phyloP scores from a whole-genome alignment of 495 filamentous ascomycete genomes.

The Cercophora sp. region DNA sequence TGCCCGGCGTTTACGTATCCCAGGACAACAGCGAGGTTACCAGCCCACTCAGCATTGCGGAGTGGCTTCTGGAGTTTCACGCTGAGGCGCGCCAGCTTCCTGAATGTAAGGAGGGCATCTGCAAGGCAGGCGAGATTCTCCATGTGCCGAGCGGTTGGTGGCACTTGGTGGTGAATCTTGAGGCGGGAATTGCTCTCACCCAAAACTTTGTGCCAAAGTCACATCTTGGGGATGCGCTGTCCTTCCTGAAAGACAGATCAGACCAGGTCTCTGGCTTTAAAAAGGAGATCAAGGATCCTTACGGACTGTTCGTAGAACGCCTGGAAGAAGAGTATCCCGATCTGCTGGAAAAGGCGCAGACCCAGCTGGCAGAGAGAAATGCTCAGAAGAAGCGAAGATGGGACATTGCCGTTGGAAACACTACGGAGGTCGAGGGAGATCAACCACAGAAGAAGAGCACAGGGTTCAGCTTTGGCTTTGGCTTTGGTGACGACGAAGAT shows the following conservation, averaged over 20 bases:
- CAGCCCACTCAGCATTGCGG: conserved; percentile 87
- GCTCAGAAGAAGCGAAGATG: conserved; percentile 76
- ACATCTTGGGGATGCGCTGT: conserved; percentile 69
- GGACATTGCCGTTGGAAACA: conserved; percentile 65
- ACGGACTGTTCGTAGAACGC: conserved; percentile 66
- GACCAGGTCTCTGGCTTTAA: conserved; percentile 86
- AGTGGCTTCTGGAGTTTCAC: conserved; percentile 92
- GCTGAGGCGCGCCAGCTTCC: conserved; percentile 72
- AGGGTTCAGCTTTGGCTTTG: conserved; percentile 77
- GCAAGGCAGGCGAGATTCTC: conserved; percentile 79
- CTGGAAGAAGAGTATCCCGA: conserved; percentile 62
- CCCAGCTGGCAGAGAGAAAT: conserved; percentile 59
- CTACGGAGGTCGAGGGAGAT: conserved; percentile 37
- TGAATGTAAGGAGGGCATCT: conserved; percentile 85
- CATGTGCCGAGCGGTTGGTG: conserved; percentile 95
- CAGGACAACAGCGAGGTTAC: conserved; percentile 93
- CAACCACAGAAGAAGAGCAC: conserved; percentile 35
- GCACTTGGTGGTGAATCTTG: conserved; percentile 91
- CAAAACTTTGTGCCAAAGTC: conserved; percentile 90
- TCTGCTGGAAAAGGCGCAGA: conserved; percentile 59
- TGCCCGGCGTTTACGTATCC: conserved; percentile 86
- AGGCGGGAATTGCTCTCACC: conserved; percentile 80
- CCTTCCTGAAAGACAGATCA: conserved; percentile 76
- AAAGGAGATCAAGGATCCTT: conserved; percentile 68
- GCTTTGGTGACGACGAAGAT: conserved; percentile 59